Evolutionary conservation across 495 filamentous ascomycete species (phyloP).

Genomic region (Cenococcum geophilum): DNA sequence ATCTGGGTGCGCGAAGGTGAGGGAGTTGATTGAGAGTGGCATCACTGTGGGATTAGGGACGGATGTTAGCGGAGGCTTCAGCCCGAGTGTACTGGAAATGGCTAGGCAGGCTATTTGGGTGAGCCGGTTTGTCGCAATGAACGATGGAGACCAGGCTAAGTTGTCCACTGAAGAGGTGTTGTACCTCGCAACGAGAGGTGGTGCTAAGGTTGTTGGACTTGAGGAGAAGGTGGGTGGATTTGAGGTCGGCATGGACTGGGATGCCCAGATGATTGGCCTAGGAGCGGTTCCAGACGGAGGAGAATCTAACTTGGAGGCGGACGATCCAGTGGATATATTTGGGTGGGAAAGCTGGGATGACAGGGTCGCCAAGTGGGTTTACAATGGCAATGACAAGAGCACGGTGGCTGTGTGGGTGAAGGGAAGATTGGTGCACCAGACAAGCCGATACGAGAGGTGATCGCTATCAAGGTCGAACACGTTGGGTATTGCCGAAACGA

Average conservation of each 20-base stretch:
- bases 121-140: slow-evolving; percentile 58
- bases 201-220: slow-evolving; percentile 70
- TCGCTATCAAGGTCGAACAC: neutral
- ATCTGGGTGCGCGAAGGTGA: slow-evolving; percentile 65
- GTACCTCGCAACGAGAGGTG: slow-evolving; percentile 76
- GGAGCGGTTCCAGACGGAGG: slow-evolving; percentile 40
- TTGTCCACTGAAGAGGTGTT: slow-evolving; percentile 80
- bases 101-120: slow-evolving; percentile 71
- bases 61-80: slow-evolving; percentile 84
- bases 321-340: slow-evolving; percentile 69
- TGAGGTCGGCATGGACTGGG: slow-evolving; percentile 81
- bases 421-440: slow-evolving; percentile 64
- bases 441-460: slow-evolving; percentile 1
- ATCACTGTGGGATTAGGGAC: slow-evolving; percentile 80
- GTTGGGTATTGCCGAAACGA: too few species aligned
- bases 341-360: slow-evolving; percentile 78
- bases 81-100: slow-evolving; percentile 68
- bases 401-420: slow-evolving; percentile 72
- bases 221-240: slow-evolving; percentile 64
- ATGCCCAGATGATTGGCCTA: slow-evolving; percentile 73
- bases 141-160: slow-evolving; percentile 45
- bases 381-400: slow-evolving; percentile 80
- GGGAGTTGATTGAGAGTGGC: slow-evolving; percentile 64
- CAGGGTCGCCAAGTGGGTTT: slow-evolving; percentile 81
- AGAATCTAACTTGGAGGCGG: slow-evolving; percentile 32